phyloP scores from a whole-genome alignment of 2,329 filamentous ascomycete species.

The Paecilomyces formosus region DNA sequence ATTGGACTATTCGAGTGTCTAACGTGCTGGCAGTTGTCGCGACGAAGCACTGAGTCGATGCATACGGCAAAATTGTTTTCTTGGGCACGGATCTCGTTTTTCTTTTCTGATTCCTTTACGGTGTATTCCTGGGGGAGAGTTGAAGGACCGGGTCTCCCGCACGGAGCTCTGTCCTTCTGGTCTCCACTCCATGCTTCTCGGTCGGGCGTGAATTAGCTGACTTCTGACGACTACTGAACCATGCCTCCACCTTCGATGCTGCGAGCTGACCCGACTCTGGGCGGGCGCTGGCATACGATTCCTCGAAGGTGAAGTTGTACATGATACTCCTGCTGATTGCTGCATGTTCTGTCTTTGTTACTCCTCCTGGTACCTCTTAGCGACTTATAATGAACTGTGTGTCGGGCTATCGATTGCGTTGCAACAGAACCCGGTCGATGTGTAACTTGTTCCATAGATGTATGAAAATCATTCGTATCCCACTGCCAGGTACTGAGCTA shows the following conservation, averaged over 20 bases:
- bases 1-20: neutral
- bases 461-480: neutral
- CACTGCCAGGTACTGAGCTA: neutral
- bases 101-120: slow-evolving; percentile 19
- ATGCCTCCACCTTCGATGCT: slow-evolving; percentile 18
- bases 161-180: slow-evolving; percentile 18
- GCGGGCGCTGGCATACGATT: slow-evolving; percentile 3
- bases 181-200: slow-evolving; percentile 13
- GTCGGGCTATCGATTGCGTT: neutral
- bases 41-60: slow-evolving; percentile 31
- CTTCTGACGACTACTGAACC: slow-evolving; percentile 3
- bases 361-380: slow-evolving; percentile 11
- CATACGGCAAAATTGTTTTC: slow-evolving; percentile 18
- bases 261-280: slow-evolving; percentile 16
- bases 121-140: neutral
- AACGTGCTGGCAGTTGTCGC: slow-evolving; percentile 34
- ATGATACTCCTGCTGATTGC: slow-evolving; percentile 34
- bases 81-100: slow-evolving; percentile 23
- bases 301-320: slow-evolving; percentile 32
- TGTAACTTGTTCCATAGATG: neutral
- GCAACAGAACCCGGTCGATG: neutral
- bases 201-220: slow-evolving; percentile 5
- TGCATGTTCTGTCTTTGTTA: slow-evolving; percentile 24
- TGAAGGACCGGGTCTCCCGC: neutral
- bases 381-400: slow-evolving; percentile 8